Conservation (phyloP, 441 rosid genomes). For the Iberis amara region DNA sequence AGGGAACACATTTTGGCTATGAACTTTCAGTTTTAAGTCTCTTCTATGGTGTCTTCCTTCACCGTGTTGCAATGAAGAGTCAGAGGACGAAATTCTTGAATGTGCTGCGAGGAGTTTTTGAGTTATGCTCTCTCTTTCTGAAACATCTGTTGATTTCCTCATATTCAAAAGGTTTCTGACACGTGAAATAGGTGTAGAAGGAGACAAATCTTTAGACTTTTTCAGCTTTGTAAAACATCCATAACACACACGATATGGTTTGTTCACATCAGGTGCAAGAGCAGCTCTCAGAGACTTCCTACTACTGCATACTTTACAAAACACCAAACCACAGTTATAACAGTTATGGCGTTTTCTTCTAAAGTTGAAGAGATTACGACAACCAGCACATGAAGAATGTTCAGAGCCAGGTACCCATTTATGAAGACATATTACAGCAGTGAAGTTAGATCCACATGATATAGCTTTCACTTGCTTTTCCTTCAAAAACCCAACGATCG, state of each 20-base stretch:
- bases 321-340: conserved; percentile 60
- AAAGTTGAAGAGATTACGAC: conserved; percentile 71
- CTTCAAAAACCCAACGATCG: conserved; percentile 51
- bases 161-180: conserved; percentile 33
- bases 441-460: conserved; percentile 69
- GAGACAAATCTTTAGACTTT: conserved; percentile 37
- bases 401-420: conserved; percentile 66
- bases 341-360: conserved; percentile 85
- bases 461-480: conserved; percentile 72
- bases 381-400: conserved; percentile 69
- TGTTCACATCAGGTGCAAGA: conserved; percentile 67
- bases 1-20: conserved; percentile 35
- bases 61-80: conserved; percentile 27
- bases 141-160: conserved; percentile 31
- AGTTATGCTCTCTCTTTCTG: conserved; percentile 38
- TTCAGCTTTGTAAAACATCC: conserved; percentile 67
- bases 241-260: conserved; percentile 77
- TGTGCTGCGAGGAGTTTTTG: conserved; percentile 35
- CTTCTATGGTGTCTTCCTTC: conserved; percentile 36
- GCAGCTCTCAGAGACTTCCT: conserved; percentile 69
- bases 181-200: conserved; percentile 31
- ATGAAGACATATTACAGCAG: conserved; percentile 72
- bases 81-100: conserved; percentile 42
- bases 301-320: conserved; percentile 71
- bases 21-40: conserved; percentile 30